Base-by-base conservation (phyloP, 2,329 filamentous ascomycete genomes). In the Microsporum audouinii region DNA sequence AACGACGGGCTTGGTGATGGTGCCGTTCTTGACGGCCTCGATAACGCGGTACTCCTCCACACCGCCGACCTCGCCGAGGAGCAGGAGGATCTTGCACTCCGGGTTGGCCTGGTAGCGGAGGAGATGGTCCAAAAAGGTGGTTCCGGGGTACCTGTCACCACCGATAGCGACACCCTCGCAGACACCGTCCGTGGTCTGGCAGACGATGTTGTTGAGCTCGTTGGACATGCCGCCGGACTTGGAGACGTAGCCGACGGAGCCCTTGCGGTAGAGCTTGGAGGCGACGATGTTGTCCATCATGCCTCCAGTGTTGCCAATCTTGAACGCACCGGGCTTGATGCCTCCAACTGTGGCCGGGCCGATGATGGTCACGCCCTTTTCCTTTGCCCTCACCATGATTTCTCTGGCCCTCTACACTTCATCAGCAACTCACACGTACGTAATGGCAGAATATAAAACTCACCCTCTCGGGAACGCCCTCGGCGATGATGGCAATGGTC, bases 261-360 rank as follows among this genome's bases (percentile, higher is more conserved):
- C 94, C 81, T 94, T 94, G 79, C 94, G 92, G 87, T 99, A 99
- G 64, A 99, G 89, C 87, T 99, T 99, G 76, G 94, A 97, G 70
- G 94, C 91, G 66, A 99, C 94, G 72, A 99, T 99, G 85, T 99
- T 99, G 85, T 99, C 94, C 94, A 99, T 99, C 94, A 99, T 99
- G 79, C 94, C 94, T 84, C 94, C 94, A 71, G 94, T 99, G 85
- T 99, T 99, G 77, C 94, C 94, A 68, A 99, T 99, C 86, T 97
- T 99, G 88, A 92, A 99, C 76, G 89, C 89, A 77, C 94, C 94
- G 65, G 94, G 94, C 86, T 97, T 99, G 82, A 99, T 97, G 72
- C 94, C 94, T 85, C 94, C 94, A 65, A 99, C 94, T 61, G 94
- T 99, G 71, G 94, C 94, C 66, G 94, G 94, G 67, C 94, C 94